Percentiles rank a stretch among this genome's conserved stretches.
Evolutionary conservation across 139 green algal genomes (phyloP).

Genomic region (Micractinium sp.): DNA sequence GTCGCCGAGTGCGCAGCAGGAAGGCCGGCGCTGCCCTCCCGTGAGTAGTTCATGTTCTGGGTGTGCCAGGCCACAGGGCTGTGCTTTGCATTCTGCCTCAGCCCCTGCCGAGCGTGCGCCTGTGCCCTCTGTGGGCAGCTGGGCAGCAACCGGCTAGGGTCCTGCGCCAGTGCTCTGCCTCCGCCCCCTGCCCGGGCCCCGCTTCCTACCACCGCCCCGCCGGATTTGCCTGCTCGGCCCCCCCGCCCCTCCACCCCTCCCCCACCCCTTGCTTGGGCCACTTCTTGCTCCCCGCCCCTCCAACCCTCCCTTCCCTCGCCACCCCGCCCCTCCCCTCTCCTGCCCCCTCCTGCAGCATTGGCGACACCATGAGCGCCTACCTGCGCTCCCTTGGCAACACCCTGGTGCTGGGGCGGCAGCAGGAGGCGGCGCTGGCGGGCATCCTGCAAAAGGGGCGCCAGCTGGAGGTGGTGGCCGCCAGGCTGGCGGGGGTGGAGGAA

Average conservation of each 20-base stretch:
- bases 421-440: constrained; percentile 31
- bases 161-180: no score
- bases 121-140: no score
- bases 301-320: neutral
- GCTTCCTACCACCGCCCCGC: no score
- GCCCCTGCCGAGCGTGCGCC: no score
- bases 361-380: neutral
- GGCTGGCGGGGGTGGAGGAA: neutral
- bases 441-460: constrained; percentile 37
- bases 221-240: no score
- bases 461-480: constrained; percentile 3
- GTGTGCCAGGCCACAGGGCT: no score
- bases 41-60: no score
- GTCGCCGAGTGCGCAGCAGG: neutral
- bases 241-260: no score
- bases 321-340: neutral
- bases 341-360: neutral
- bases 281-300: neutral
- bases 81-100: no score
- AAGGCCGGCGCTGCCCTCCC: neutral
- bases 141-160: no score
- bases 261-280: no score
- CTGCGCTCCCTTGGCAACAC: constrained; percentile 40
- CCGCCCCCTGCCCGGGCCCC: no score
- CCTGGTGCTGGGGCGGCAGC: constrained; percentile 23